phyloP scores from a whole-genome alignment of 805 yeast genomes.

The Candida railenensis region DNA sequence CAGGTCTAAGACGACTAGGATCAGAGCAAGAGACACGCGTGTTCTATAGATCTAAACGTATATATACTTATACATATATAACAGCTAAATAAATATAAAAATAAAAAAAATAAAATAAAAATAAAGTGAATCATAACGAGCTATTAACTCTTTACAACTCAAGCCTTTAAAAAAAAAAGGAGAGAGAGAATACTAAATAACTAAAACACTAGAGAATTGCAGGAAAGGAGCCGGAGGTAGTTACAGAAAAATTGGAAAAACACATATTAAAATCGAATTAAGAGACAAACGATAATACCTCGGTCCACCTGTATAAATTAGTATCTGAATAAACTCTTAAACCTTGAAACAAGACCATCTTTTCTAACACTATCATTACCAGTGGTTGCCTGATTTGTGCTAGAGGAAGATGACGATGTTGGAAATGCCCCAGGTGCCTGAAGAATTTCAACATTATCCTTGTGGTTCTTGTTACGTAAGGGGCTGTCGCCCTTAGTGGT shows the following conservation, averaged over 20 bases:
- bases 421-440: conserved; percentile 21
- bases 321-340: conserved; percentile 32
- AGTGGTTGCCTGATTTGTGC: not conserved
- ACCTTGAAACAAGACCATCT: conserved; percentile 28
- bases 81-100: not conserved
- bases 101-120: not conserved
- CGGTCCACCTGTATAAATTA: conserved; percentile 6
- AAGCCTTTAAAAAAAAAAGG: not conserved
- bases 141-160: not conserved
- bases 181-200: too few species aligned
- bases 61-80: not conserved
- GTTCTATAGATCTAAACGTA: too few species aligned
- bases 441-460: conserved; percentile 12
- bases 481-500: conserved; percentile 3
- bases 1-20: too few species aligned
- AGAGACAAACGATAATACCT: not conserved
- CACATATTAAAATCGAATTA: not conserved
- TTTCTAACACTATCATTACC: conserved; percentile 12
- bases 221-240: too few species aligned
- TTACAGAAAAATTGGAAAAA: not conserved
- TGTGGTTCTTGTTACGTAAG: not conserved
- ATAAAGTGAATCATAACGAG: not conserved
- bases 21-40: too few species aligned
- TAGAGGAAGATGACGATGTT: conserved; percentile 5
- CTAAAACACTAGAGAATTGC: too few species aligned